Conservation (phyloP, 176 grass and related monocot species). For the Avena atlantica region DNA sequence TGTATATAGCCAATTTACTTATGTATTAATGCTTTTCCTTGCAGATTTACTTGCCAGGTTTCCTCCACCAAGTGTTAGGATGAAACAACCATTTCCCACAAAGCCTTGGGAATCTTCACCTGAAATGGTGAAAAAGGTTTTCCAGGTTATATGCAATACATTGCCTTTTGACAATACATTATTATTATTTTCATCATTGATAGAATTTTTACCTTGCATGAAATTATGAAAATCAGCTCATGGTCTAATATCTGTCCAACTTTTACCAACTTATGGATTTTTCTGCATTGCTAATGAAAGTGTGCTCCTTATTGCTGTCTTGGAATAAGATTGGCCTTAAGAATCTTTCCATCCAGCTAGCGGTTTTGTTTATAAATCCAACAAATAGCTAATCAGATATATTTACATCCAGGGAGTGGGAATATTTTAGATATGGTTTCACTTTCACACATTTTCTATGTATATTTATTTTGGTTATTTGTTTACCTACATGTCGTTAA, state of each 20-base stretch:
- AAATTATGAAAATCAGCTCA: neutral
- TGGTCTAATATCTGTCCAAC: conserved; percentile 19
- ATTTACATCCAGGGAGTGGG: conserved; percentile 6
- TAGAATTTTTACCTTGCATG: conserved; percentile 24
- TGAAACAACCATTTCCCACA: conserved; percentile 80
- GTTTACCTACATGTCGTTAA: neutral
- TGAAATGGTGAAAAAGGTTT: conserved; percentile 92
- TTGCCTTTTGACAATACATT: conserved; percentile 6
- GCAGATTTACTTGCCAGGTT: conserved; percentile 95
- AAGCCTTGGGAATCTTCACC: conserved; percentile 94
- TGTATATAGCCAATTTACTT: conserved; percentile 33
- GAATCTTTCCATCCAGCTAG: neutral
- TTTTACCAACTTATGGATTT: neutral
- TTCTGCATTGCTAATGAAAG: neutral
- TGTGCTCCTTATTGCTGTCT: neutral
- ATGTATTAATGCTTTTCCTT: conserved; percentile 24
- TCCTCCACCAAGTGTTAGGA: conserved; percentile 89
- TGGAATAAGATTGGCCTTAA: conserved; percentile 1
- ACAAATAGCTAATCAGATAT: neutral
- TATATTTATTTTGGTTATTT: conserved; percentile 20
- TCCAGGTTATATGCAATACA: conserved; percentile 69
- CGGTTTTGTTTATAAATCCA: neutral
- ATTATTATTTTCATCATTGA: neutral
- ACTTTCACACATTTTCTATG: conserved; percentile 6
- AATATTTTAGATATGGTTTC: conserved; percentile 16